These are phyloP conservation scores for Metroxylon sagu DNA, from an alignment of 176 grass and related monocot species.

Conservation along the genomic window DNA sequence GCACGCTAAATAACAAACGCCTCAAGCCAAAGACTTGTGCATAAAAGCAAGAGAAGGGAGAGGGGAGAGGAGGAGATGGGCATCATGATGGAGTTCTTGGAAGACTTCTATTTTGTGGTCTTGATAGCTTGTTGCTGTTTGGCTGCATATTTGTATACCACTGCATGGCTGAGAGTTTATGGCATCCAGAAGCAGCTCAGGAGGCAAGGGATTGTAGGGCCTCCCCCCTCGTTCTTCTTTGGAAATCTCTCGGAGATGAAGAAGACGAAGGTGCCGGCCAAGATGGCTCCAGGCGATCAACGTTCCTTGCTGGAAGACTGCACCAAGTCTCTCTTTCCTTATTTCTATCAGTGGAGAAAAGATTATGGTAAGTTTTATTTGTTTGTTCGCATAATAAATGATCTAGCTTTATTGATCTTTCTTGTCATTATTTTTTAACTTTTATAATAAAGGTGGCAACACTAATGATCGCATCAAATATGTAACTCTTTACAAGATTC, in stretches of 20 bases:
- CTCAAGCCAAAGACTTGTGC: no score
- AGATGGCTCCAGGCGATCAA: constrained; percentile 18
- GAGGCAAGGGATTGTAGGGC: constrained; percentile 58
- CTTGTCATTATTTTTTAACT: no score
- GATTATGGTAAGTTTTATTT: constrained; percentile 48
- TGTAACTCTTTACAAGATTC: no score
- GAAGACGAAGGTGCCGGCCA: constrained; percentile 23
- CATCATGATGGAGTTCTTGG: no score
- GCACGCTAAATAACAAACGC: no score
- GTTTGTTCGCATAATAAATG: no score
- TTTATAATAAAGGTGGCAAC: no score
- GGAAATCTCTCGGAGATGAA: constrained; percentile 80
- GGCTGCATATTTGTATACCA: constrained; percentile 21
- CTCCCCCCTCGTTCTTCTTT: constrained; percentile 41
- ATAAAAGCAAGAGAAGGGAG: no score
- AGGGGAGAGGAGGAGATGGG: no score
- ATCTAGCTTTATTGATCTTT: no score
- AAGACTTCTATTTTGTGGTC: constrained; percentile 8
- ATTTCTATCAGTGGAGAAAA: constrained; percentile 89
- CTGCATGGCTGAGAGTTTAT: constrained; percentile 36
- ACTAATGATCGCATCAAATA: no score
- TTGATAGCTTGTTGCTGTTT: constrained; percentile 21
- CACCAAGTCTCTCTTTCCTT: constrained; percentile 74
- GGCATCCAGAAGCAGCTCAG: constrained; percentile 37
- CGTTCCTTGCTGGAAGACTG: constrained; percentile 53